phyloP scores from a whole-genome alignment of 1,284 basidiomycete genomes.

The Inonotus obliquus region DNA sequence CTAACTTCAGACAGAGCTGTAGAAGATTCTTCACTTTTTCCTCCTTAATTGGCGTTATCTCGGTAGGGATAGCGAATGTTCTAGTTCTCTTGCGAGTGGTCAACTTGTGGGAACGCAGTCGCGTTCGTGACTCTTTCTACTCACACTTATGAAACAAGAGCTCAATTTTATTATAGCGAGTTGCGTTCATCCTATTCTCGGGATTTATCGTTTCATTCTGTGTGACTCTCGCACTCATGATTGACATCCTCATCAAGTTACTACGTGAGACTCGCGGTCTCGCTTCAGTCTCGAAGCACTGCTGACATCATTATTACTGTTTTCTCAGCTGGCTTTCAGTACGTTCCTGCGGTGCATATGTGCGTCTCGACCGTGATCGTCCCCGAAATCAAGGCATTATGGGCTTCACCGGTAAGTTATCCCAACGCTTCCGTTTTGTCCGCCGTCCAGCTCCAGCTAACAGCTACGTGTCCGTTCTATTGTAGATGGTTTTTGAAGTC shows the following conservation, averaged over 20 bases:
- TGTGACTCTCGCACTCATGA: constrained; percentile 11
- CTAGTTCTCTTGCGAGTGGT: constrained; percentile 17
- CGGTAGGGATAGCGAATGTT: constrained; percentile 14
- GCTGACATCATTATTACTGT: neutral
- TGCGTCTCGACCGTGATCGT: neutral
- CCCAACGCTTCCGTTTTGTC: neutral
- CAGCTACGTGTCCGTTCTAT: neutral
- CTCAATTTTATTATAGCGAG: neutral
- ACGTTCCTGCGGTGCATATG: constrained; percentile 2
- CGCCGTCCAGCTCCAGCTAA: too few species aligned
- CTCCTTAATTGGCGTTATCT: constrained; percentile 12
- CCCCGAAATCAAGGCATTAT: constrained; percentile 4
- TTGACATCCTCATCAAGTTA: neutral
- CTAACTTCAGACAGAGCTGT: constrained; percentile 5
- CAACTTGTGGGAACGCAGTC: constrained; percentile 16
- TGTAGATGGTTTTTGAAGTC: constrained; percentile 22
- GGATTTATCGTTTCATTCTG: constrained; percentile 12
- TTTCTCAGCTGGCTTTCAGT: constrained; percentile 11
- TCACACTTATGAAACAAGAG: neutral
- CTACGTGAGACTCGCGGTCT: neutral
- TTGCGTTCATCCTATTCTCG: constrained; percentile 1
- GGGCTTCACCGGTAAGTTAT: constrained; percentile 14
- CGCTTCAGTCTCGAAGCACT: neutral
- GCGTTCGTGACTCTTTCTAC: constrained; percentile 1
- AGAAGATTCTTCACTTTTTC: constrained; percentile 4